Conservation (phyloP, 768 basidiomycete genomes). For the Amanita molliuscula region DNA sequence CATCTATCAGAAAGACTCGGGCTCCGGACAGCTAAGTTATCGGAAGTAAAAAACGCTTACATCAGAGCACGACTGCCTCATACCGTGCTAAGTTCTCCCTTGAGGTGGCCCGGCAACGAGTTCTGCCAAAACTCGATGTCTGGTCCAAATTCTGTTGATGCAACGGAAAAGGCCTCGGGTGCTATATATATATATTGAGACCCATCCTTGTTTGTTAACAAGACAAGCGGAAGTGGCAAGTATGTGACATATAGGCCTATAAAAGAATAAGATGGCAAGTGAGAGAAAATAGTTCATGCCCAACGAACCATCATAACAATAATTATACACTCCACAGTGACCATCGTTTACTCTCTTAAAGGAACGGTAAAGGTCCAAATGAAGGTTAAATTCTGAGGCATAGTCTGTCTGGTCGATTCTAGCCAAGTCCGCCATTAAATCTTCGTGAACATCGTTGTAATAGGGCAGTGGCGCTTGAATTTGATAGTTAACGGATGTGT, state of each 20-base stretch:
- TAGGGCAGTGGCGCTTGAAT: slow-evolving; percentile 44
- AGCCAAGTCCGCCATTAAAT: slow-evolving; percentile 38
- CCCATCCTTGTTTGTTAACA: slow-evolving; percentile 34
- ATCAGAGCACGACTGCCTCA: slow-evolving; percentile 5
- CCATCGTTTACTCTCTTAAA: slow-evolving; percentile 49
- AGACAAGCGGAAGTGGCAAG: slow-evolving; percentile 36
- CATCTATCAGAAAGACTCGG: slow-evolving; percentile 43
- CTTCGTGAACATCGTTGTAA: slow-evolving; percentile 43
- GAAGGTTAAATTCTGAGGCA: slow-evolving; percentile 42
- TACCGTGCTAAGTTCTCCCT: slow-evolving; percentile 36
- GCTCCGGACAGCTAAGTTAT: slow-evolving; percentile 33
- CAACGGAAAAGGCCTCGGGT: slow-evolving; percentile 41
- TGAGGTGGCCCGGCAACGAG: slow-evolving; percentile 32
- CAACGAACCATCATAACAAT: slow-evolving; percentile 41
- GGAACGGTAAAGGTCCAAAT: slow-evolving; percentile 41
- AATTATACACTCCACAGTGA: slow-evolving; percentile 44
- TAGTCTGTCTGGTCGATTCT: slow-evolving; percentile 34
- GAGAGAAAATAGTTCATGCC: not conserved
- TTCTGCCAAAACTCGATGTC: slow-evolving; percentile 47
- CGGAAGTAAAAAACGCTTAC: not conserved
- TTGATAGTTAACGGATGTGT: slow-evolving; percentile 54
- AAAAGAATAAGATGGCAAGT: not conserved
- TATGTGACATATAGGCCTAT: slow-evolving; percentile 35
- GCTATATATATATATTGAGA: slow-evolving; percentile 40
- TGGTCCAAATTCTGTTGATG: slow-evolving; percentile 39